Conservation (phyloP, 495 filamentous ascomycete genomes). For the Podospora appendiculata region DNA sequence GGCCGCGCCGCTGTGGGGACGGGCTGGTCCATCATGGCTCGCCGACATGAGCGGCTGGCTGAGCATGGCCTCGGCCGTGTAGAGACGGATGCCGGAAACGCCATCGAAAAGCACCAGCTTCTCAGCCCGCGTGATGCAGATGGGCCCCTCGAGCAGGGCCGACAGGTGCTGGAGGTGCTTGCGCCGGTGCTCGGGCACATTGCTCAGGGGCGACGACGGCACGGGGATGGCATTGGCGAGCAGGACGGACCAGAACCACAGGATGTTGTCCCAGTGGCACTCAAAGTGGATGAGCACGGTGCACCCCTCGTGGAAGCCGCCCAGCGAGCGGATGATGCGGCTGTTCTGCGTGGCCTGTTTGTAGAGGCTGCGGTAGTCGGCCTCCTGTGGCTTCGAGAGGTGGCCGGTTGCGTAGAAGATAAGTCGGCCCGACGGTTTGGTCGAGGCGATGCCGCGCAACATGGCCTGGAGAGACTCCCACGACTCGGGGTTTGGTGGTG, state of each 20-base stretch:
- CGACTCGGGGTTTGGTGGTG: no score
- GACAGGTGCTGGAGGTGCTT: slow-evolving; percentile 20
- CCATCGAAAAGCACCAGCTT: not conserved
- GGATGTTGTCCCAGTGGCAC: slow-evolving; percentile 28
- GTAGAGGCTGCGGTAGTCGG: not conserved
- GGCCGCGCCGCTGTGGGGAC: slow-evolving; percentile 8
- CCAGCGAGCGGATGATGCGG: not conserved
- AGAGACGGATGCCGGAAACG: not conserved
- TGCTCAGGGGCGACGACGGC: slow-evolving; percentile 28
- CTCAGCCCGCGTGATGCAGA: not conserved
- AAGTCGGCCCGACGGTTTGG: not conserved
- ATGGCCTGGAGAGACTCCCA: no score
- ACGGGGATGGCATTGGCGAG: slow-evolving; percentile 32
- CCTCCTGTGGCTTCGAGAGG: not conserved
- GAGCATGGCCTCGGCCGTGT: not conserved
- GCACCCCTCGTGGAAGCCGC: not conserved
- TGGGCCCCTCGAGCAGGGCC: slow-evolving; percentile 1
- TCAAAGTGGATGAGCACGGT: slow-evolving; percentile 31
- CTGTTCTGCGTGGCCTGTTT: not conserved
- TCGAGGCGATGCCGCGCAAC: no score
- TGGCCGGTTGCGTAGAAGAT: not conserved
- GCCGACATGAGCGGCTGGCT: not conserved
- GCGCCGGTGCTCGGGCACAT: slow-evolving; percentile 21
- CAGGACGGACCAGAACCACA: slow-evolving; percentile 41
- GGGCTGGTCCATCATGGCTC: no score